phyloP scores from a whole-genome alignment of 2,329 filamentous ascomycete species.

The Conoideocrella luteorostrata region DNA sequence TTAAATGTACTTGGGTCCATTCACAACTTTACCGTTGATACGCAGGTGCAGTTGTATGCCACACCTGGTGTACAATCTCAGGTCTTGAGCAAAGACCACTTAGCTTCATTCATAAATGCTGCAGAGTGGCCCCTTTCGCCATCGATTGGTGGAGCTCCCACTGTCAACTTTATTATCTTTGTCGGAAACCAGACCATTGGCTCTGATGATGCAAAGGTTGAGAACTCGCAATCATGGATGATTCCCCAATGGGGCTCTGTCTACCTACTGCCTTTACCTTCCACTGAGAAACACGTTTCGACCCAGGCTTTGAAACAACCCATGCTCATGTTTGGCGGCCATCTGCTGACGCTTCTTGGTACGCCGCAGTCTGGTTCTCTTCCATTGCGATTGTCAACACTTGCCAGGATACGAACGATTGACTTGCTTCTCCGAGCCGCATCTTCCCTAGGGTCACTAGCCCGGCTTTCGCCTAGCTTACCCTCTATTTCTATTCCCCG shows the following conservation, averaged over 20 bases:
- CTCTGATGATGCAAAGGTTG: slow-evolving; percentile 31
- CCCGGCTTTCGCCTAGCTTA: slow-evolving; percentile 75
- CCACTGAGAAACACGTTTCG: slow-evolving; percentile 46
- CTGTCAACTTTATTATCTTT: slow-evolving; percentile 92
- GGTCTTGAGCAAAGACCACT: slow-evolving; percentile 72
- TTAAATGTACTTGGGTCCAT: slow-evolving; percentile 73
- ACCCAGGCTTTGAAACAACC: slow-evolving; percentile 66
- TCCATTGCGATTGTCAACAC: slow-evolving; percentile 74
- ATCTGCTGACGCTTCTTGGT: slow-evolving; percentile 81
- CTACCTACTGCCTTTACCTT: slow-evolving; percentile 48
- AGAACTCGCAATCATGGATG: slow-evolving; percentile 66
- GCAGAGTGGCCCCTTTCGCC: slow-evolving; percentile 96
- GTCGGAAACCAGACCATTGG: slow-evolving; percentile 71
- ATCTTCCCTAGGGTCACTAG: slow-evolving; percentile 87
- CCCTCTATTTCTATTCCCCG: slow-evolving; percentile 87
- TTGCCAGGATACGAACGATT: slow-evolving; percentile 78
- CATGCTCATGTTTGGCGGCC: slow-evolving; percentile 83
- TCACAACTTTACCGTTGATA: slow-evolving; percentile 93
- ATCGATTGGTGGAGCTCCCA: slow-evolving; percentile 87
- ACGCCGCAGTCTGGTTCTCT: slow-evolving; percentile 78
- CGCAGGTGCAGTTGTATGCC: slow-evolving; percentile 94
- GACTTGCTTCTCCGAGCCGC: slow-evolving; percentile 83
- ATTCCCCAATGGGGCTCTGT: slow-evolving; percentile 90
- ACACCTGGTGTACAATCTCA: slow-evolving; percentile 54
- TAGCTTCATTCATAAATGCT: slow-evolving; percentile 93